Conservation (phyloP, 208 protist genomes). For the Wallacemonas sp. region DNA sequence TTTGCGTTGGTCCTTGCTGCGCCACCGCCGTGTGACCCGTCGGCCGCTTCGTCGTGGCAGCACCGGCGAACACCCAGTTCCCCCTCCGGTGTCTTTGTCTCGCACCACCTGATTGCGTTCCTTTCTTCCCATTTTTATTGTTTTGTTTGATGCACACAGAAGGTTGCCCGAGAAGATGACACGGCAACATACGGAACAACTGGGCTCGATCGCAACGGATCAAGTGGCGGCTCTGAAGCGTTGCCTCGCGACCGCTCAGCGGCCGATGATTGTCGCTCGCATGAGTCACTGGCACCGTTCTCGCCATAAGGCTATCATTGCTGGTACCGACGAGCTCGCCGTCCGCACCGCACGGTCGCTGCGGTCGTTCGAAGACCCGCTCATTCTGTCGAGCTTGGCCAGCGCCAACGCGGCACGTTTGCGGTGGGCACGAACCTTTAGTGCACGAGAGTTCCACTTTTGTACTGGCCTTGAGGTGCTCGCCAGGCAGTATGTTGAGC, state of each 20-base stretch:
- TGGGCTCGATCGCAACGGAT: neutral
- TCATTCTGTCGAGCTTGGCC: constrained; percentile 33
- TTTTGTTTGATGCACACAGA: no score
- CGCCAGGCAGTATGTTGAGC: constrained; percentile 36
- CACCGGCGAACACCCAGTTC: no score
- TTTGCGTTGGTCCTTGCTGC: no score
- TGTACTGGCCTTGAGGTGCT: constrained; percentile 21
- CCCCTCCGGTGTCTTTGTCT: no score
- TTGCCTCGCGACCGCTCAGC: constrained; percentile 44
- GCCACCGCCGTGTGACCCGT: no score
- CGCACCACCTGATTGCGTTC: constrained; percentile 10
- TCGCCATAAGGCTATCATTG: constrained; percentile 23
- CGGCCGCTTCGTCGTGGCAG: no score
- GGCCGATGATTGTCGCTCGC: constrained; percentile 43
- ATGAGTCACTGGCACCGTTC: constrained; percentile 25
- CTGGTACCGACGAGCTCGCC: constrained; percentile 45
- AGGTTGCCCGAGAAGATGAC: neutral
- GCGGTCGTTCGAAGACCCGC: constrained; percentile 42
- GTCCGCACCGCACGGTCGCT: constrained; percentile 77
- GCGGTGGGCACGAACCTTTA: constrained; percentile 44
- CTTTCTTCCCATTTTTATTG: constrained; percentile 6
- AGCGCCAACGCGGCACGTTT: constrained; percentile 46
- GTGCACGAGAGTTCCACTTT: constrained; percentile 73
- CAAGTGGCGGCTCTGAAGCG: constrained; percentile 12
- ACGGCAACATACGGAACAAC: neutral